phyloP scores from a whole-genome alignment of 305 asterid genomes.

The Ajuga reptans region DNA sequence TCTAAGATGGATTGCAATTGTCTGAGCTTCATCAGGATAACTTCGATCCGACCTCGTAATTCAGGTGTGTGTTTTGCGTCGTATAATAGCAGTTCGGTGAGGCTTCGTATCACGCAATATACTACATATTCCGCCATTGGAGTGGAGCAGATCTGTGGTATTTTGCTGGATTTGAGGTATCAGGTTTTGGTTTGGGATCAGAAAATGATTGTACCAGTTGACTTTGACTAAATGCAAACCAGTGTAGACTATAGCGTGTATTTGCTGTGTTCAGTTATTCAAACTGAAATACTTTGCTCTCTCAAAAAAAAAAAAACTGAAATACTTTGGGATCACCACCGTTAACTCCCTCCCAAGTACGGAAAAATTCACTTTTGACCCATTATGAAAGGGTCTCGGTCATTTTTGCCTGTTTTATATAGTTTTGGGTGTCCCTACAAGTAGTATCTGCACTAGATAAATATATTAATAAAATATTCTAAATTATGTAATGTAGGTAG shows the following conservation, averaged over 20 bases:
- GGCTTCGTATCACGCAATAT: conserved; percentile 19
- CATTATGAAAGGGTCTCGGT: too few species aligned
- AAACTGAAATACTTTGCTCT: neutral
- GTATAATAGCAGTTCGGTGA: conserved; percentile 20
- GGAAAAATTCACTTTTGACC: too few species aligned
- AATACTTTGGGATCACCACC: too few species aligned
- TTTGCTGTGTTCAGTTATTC: neutral
- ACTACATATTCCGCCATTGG: conserved; percentile 34
- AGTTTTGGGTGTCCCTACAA: too few species aligned
- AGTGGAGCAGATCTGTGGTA: neutral
- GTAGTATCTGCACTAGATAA: too few species aligned
- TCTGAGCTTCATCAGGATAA: conserved; percentile 31
- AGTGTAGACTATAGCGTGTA: neutral
- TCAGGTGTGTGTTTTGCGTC: conserved; percentile 24
- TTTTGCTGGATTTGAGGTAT: neutral
- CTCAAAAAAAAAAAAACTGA: too few species aligned
- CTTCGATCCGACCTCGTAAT: conserved; percentile 26
- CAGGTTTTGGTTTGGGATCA: neutral
- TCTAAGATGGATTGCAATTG: conserved; percentile 36
- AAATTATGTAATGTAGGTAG: too few species aligned
- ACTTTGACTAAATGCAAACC: neutral
- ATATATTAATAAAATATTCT: too few species aligned
- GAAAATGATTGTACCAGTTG: neutral
- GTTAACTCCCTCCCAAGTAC: too few species aligned
- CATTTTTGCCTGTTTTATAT: too few species aligned